Conservation (phyloP, 2,329 filamentous ascomycete genomes). For the Aspergillus costaricaensis region DNA sequence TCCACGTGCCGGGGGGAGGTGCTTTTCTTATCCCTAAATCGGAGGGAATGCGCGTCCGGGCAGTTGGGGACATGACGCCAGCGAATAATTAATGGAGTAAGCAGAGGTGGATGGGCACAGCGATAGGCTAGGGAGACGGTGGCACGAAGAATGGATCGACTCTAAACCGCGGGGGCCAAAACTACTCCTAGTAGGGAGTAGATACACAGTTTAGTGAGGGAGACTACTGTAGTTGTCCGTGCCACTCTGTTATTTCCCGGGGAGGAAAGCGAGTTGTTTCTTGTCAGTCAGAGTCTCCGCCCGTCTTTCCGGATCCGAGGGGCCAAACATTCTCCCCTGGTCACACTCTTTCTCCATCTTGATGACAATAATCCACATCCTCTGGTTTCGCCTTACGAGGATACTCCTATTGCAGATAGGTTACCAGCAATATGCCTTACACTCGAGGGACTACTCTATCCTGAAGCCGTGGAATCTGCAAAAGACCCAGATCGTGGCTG, state of each 20-base stretch:
- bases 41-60: neutral
- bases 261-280: too few relatives aligned
- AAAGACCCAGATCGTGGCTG: neutral
- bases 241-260: neutral
- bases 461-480: neutral
- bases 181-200: neutral
- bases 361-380: too few relatives aligned
- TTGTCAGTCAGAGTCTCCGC: too few relatives aligned
- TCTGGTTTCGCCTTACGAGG: too few relatives aligned
- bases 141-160: constrained; percentile 2
- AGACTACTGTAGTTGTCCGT: neutral
- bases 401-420: too few relatives aligned
- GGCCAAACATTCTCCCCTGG: too few relatives aligned
- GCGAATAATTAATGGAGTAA: neutral
- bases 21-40: neutral
- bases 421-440: too few relatives aligned
- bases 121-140: neutral
- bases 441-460: too few relatives aligned
- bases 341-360: too few relatives aligned
- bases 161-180: constrained; percentile 1
- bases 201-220: too few relatives aligned
- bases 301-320: too few relatives aligned
- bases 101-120: neutral
- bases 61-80: constrained; percentile 4
- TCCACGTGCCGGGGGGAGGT: constrained; percentile 5